These are phyloP conservation scores for Platanus orientalis DNA, from an alignment of 164 flowering plant species.

Conservation along the genomic window DNA sequence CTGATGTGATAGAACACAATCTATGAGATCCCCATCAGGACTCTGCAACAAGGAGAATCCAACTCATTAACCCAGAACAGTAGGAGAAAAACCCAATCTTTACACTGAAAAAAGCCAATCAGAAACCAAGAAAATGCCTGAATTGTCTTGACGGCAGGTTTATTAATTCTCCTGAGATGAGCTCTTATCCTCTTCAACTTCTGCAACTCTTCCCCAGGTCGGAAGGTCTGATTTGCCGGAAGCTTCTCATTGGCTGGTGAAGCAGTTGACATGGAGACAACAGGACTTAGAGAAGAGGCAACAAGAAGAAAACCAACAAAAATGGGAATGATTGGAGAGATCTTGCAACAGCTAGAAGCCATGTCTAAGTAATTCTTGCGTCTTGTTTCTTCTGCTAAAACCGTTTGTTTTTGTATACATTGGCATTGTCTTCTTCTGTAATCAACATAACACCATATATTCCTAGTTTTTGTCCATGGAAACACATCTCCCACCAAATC, in stretches of 20 bases:
- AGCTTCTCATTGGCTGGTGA: background rate
- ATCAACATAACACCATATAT: conserved; percentile 21
- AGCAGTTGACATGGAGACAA: conserved; percentile 2
- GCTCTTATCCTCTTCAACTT: conserved; percentile 57
- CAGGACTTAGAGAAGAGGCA: conserved; percentile 37
- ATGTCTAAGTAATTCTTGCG: conserved; percentile 28
- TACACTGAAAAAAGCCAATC: conserved; percentile 1
- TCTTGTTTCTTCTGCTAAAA: conserved; percentile 26
- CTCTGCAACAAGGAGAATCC: conserved; percentile 48
- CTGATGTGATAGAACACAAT: conserved; percentile 77
- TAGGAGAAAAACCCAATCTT: conserved; percentile 3
- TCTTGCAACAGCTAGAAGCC: conserved; percentile 44
- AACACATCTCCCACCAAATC: conserved; percentile 37
- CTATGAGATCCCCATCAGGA: conserved; percentile 92
- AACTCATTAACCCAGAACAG: conserved; percentile 4
- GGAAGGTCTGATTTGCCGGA: conserved; percentile 42
- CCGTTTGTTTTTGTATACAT: conserved; percentile 38
- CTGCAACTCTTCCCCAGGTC: conserved; percentile 51
- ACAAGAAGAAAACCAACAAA: conserved; percentile 56
- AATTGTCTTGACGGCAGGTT: conserved; percentile 81
- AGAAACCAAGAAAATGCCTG: conserved; percentile 35
- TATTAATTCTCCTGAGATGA: conserved; percentile 73
- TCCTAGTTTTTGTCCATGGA: conserved; percentile 31
- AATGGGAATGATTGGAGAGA: conserved; percentile 48
- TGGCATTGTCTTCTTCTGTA: conserved; percentile 58